phyloP scores from a whole-genome alignment of 768 basidiomycete species.

The Rhodotorula toruloides region DNA sequence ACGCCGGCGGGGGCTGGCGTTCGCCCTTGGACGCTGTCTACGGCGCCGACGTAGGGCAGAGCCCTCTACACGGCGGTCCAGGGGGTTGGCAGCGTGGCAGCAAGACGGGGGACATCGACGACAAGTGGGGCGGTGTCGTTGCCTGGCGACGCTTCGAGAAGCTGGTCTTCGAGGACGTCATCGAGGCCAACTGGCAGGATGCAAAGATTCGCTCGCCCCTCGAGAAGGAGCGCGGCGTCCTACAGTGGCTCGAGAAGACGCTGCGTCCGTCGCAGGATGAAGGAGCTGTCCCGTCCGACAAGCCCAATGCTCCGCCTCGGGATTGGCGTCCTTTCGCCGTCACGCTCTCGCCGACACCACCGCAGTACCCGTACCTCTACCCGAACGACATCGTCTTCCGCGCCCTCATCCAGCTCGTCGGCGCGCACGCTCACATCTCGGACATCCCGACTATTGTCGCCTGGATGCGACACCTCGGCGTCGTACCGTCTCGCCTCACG shows the following conservation, averaged over 20 bases:
- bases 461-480: constrained; percentile 19
- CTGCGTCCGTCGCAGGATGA: not conserved
- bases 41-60: not conserved
- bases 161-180: constrained; percentile 18
- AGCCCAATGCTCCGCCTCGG: not conserved
- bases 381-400: constrained; percentile 26
- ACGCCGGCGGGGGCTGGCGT: constrained; percentile 7
- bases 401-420: constrained; percentile 35
- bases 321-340: constrained; percentile 26
- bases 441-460: constrained; percentile 27
- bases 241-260: not conserved
- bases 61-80: not conserved
- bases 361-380: constrained; percentile 18
- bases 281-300: not conserved
- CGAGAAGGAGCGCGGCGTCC: not conserved
- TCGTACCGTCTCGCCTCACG: constrained; percentile 12
- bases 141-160: constrained; percentile 14
- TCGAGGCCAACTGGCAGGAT: constrained; percentile 28
- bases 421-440: constrained; percentile 14
- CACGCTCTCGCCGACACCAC: constrained; percentile 16
- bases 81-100: not conserved
- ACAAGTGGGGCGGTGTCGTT: constrained; percentile 33
- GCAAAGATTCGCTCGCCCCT: not conserved
- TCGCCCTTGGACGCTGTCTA: not conserved
- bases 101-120: constrained; percentile 2